phyloP scores from a whole-genome alignment of 2,329 filamentous ascomycete genomes.

The Neurospora sp. region DNA sequence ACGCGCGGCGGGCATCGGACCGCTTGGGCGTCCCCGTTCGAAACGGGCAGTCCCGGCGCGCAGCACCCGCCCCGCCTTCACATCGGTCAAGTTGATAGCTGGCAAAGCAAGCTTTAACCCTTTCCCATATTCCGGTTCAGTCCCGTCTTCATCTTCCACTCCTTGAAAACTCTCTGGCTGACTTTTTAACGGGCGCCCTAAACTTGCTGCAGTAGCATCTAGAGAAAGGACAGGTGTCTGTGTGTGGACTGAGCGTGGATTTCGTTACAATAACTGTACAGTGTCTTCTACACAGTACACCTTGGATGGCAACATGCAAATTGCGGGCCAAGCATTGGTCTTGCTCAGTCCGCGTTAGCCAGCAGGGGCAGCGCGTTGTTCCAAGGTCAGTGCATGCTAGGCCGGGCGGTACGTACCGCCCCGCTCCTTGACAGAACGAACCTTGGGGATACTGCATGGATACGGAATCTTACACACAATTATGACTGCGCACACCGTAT shows the following conservation, averaged over 20 bases:
- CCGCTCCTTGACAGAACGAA: neutral
- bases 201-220: neutral
- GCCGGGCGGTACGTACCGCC: neutral
- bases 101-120: neutral
- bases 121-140: neutral
- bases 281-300: neutral
- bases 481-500: neutral
- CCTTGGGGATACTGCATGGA: neutral
- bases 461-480: neutral
- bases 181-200: neutral
- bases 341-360: neutral
- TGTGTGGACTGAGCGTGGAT: neutral
- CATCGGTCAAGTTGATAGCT: neutral
- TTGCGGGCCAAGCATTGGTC: neutral
- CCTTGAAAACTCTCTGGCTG: neutral
- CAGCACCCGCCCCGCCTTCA: neutral
- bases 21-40: neutral
- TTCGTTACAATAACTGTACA: neutral
- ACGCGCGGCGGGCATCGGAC: neutral
- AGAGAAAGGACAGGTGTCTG: neutral
- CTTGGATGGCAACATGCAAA: neutral
- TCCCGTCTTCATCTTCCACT: neutral
- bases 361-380: neutral
- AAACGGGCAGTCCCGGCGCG: neutral
- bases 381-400: neutral